These are phyloP conservation scores for Ganoderma lucidum DNA, from an alignment of 1,284 basidiomycete genomes.

Conservation along the genomic window DNA sequence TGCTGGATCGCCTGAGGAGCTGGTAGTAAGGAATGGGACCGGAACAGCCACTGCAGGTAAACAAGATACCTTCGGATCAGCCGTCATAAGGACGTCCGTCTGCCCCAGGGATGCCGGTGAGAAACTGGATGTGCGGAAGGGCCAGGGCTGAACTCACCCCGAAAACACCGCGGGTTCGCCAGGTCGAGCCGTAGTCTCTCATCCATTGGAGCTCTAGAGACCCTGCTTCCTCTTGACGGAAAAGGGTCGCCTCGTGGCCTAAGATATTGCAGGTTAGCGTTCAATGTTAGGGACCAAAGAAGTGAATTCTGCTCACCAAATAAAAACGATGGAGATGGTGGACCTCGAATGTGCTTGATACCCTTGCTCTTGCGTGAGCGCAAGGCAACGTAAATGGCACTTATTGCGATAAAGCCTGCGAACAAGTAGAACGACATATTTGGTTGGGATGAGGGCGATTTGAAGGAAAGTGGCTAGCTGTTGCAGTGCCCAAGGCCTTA, in stretches of 20 bases:
- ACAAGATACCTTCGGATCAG: slow-evolving; percentile 24
- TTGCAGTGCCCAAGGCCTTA: background rate
- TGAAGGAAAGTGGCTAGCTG: background rate
- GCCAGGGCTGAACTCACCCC: slow-evolving; percentile 25
- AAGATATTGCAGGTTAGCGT: background rate
- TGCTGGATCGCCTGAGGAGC: slow-evolving; percentile 37
- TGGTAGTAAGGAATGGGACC: too few relatives aligned
- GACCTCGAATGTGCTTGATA: slow-evolving; percentile 8
- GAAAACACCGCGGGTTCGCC: slow-evolving; percentile 29
- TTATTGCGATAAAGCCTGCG: background rate
- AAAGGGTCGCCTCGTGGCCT: slow-evolving; percentile 32
- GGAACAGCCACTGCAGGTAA: background rate
- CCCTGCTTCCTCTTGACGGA: slow-evolving; percentile 33
- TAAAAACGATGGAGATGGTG: slow-evolving; percentile 3
- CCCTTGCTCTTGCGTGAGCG: background rate
- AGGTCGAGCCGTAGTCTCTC: slow-evolving; percentile 34
- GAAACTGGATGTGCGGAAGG: too few relatives aligned
- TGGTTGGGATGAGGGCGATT: background rate
- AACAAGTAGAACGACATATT: background rate
- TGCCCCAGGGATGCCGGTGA: background rate
- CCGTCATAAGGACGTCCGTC: slow-evolving; percentile 27
- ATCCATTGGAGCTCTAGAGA: slow-evolving; percentile 35
- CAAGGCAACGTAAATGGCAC: background rate
- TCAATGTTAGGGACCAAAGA: background rate
- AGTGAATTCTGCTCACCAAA: background rate